Percentiles rank a stretch among this genome's conserved stretches.
These are phyloP conservation scores for Peterozyma toletana DNA, from an alignment of 805 yeast genomes.

Conservation along the genomic window DNA sequence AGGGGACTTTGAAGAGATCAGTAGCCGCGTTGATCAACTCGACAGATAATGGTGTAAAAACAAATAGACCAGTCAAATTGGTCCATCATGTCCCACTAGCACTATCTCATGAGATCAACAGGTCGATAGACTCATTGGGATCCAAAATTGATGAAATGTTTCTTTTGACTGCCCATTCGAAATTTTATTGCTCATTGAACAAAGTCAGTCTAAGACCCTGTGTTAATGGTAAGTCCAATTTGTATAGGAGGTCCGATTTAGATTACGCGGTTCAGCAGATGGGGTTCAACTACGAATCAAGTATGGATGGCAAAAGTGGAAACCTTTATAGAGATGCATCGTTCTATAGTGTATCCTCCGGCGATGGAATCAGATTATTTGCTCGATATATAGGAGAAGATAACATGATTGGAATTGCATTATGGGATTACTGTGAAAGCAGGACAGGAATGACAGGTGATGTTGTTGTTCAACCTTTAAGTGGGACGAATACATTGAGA, in stretches of 20 bases:
- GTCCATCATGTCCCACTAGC: slow-evolving; percentile 83
- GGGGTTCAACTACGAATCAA: slow-evolving; percentile 21
- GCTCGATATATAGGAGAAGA: slow-evolving; percentile 86
- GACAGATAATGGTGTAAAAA: slow-evolving; percentile 40
- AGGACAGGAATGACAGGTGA: slow-evolving; percentile 77
- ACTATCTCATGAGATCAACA: slow-evolving; percentile 20
- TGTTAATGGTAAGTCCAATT: slow-evolving; percentile 83
- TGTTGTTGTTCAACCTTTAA: slow-evolving; percentile 68
- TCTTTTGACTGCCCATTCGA: slow-evolving; percentile 74
- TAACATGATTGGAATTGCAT: slow-evolving; percentile 82
- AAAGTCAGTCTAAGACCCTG: slow-evolving; percentile 75
- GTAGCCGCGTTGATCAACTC: slow-evolving; percentile 43
- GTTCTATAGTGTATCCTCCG: slow-evolving; percentile 17
- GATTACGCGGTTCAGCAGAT: slow-evolving; percentile 46
- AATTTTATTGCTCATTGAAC: slow-evolving; percentile 76
- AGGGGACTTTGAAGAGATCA: slow-evolving; percentile 59
- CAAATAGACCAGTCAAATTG: slow-evolving; percentile 43
- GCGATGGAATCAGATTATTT: slow-evolving; percentile 58
- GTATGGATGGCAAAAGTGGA: slow-evolving; percentile 25
- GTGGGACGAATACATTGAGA: slow-evolving; percentile 27
- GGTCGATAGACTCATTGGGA: slow-evolving; percentile 34
- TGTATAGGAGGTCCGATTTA: slow-evolving; percentile 62
- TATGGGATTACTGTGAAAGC: slow-evolving; percentile 65
- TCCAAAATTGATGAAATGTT: slow-evolving; percentile 80
- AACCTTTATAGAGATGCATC: slow-evolving; percentile 24